Conservation (phyloP, 179 eudicot species). For the Vitellaria paradoxa region DNA sequence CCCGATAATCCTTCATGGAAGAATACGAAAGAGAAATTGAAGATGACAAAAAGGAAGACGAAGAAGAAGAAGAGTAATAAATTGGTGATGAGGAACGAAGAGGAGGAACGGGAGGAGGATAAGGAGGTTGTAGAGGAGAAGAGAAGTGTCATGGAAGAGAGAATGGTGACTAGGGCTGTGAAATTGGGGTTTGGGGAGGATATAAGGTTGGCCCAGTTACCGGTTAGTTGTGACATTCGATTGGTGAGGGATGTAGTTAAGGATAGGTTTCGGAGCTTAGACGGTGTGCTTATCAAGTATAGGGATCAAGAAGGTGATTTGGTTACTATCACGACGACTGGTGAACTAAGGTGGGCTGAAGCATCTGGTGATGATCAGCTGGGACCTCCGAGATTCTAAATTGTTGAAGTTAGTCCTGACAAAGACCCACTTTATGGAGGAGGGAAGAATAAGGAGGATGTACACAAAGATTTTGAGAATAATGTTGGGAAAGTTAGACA, state of each 20-base stretch:
- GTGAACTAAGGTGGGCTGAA: slow-evolving; percentile 82
- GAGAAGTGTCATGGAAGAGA: slow-evolving; percentile 50
- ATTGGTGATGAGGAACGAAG: slow-evolving; percentile 9
- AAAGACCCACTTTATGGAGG: slow-evolving; percentile 73
- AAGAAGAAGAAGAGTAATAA: slow-evolving; percentile 47
- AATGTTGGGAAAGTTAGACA: slow-evolving; percentile 24
- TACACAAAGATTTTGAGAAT: slow-evolving; percentile 26
- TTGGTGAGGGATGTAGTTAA: slow-evolving; percentile 67
- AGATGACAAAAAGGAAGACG: no score
- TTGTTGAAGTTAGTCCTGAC: slow-evolving; percentile 73
- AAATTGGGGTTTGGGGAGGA: slow-evolving; percentile 81
- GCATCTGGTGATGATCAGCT: slow-evolving; percentile 43
- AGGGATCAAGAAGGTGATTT: slow-evolving; percentile 84
- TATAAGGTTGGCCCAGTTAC: slow-evolving; percentile 76
- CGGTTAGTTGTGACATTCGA: slow-evolving; percentile 47
- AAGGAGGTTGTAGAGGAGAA: slow-evolving; percentile 79
- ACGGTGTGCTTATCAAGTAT: slow-evolving; percentile 77
- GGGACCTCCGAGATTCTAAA: slow-evolving; percentile 63
- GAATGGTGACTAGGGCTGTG: slow-evolving; percentile 47
- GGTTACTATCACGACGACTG: slow-evolving; percentile 73
- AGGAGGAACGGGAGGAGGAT: slow-evolving; percentile 54
- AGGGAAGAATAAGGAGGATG: slow-evolving; percentile 16
- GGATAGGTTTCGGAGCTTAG: slow-evolving; percentile 66
- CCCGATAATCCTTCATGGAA: slow-evolving; percentile 29
- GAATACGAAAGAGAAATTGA: slow-evolving; percentile 37